phyloP scores from a whole-genome alignment of 495 filamentous ascomycete species.

The Penicillium coffeae region DNA sequence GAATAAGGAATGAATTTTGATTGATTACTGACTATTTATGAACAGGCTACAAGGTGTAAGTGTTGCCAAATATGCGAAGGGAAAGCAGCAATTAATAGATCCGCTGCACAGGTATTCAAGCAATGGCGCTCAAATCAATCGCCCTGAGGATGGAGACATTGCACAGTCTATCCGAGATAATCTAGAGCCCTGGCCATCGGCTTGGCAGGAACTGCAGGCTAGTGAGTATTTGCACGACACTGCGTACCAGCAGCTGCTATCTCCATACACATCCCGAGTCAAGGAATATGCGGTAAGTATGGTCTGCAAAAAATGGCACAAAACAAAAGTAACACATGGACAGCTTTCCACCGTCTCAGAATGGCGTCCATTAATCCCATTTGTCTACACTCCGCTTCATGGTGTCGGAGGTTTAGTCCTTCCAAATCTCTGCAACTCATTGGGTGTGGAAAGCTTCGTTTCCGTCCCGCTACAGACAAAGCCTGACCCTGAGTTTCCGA shows the following conservation, averaged over 20 bases:
- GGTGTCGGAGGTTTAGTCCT: constrained; percentile 58
- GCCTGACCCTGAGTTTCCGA: constrained; percentile 67
- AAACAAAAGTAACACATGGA: neutral
- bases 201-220: constrained; percentile 49
- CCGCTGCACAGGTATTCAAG: constrained; percentile 50
- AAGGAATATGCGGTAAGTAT: constrained; percentile 34
- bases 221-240: constrained; percentile 37
- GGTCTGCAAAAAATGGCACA: neutral
- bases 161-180: constrained; percentile 56
- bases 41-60: constrained; percentile 68
- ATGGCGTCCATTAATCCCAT: constrained; percentile 31
- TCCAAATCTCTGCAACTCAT: constrained; percentile 35
- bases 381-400: constrained; percentile 70
- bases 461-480: constrained; percentile 48
- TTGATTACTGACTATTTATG: constrained; percentile 9
- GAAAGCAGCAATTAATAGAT: constrained; percentile 1
- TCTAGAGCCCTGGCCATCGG: constrained; percentile 47
- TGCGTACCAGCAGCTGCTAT: constrained; percentile 36
- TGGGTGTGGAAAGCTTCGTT: constrained; percentile 44
- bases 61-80: neutral
- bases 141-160: constrained; percentile 61
- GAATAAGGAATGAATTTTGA: neutral
- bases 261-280: constrained; percentile 43
- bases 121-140: constrained; percentile 68
- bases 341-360: constrained; percentile 36